Evolutionary conservation across 164 flowering plant genomes (phyloP).

Genomic region (Stephania japonica): DNA sequence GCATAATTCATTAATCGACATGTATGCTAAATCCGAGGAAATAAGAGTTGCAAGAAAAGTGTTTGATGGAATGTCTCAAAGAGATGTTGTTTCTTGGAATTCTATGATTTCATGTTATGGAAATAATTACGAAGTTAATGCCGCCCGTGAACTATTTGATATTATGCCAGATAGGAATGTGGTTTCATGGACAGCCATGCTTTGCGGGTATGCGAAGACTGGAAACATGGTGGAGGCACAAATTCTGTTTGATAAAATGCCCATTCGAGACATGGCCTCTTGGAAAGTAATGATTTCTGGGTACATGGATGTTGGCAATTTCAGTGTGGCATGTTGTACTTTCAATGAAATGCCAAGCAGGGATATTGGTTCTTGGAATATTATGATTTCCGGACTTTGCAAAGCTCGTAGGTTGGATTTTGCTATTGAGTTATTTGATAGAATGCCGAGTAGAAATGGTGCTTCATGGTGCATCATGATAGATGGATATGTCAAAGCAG

Average conservation of each 20-base stretch:
- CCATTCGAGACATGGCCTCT: constrained; percentile 25
- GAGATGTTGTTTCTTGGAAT: constrained; percentile 40
- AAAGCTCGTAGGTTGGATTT: constrained; percentile 26
- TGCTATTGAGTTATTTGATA: constrained; percentile 26
- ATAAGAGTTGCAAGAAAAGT: constrained; percentile 24
- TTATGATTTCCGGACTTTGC: constrained; percentile 36
- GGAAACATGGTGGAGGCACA: constrained; percentile 31
- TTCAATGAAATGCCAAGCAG: constrained; percentile 27
- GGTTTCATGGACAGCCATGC: constrained; percentile 40
- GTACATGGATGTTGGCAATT: constrained; percentile 29
- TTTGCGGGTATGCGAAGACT: constrained; percentile 29
- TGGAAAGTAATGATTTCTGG: constrained; percentile 39
- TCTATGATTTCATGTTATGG: constrained; percentile 32
- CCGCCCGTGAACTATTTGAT: constrained; percentile 31
- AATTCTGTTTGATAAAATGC: constrained; percentile 30
- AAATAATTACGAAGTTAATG: constrained; percentile 19
- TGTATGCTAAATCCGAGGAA: constrained; percentile 29
- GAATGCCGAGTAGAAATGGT: constrained; percentile 28
- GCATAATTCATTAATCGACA: constrained; percentile 32
- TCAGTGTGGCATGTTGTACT: constrained; percentile 19
- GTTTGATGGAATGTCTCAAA: constrained; percentile 28
- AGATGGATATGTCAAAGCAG: constrained; percentile 32
- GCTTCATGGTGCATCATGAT: constrained; percentile 37
- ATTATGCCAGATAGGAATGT: constrained; percentile 32
- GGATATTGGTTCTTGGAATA: constrained; percentile 32